Conservation (phyloP, 2,329 filamentous ascomycete genomes). For the Colletotrichum graminicola region DNA sequence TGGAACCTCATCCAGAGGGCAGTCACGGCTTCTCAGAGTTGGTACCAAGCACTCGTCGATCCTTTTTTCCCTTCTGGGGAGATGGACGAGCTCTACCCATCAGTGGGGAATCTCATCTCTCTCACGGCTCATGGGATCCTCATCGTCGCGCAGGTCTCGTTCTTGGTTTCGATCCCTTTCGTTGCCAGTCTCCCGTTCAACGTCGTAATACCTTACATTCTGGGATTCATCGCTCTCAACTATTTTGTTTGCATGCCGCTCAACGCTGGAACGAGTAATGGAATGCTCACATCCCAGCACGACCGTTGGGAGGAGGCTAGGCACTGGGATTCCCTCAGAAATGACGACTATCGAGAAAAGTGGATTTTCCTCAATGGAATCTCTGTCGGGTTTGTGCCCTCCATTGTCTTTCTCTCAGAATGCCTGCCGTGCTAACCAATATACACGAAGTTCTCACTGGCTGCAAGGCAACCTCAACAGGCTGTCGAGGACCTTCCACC, state of each 20-base stretch:
- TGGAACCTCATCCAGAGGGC: not conserved
- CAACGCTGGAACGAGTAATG: conserved; percentile 62
- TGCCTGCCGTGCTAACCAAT: not conserved
- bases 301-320: conserved; percentile 57
- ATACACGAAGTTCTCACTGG: conserved; percentile 61
- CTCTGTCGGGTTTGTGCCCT: conserved; percentile 64
- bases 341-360: conserved; percentile 69
- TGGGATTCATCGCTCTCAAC: conserved; percentile 63
- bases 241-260: conserved; percentile 60
- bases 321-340: conserved; percentile 25
- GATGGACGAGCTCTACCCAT: conserved; percentile 75
- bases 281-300: conserved; percentile 61
- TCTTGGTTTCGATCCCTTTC: conserved; percentile 69
- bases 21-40: not conserved
- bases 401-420: too few species aligned
- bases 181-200: conserved; percentile 60
- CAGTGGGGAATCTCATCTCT: conserved; percentile 66
- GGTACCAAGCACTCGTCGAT: conserved; percentile 15
- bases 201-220: conserved; percentile 55
- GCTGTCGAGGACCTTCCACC: conserved; percentile 77
- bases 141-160: conserved; percentile 67
- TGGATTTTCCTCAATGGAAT: conserved; percentile 89
- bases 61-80: conserved; percentile 58
- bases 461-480: conserved; percentile 78
- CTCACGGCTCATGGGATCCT: conserved; percentile 71